Percentiles rank a stretch among this genome's conserved stretches.
Conservation (phyloP, 345 rosid genomes). For the Gossypium ekmanianum region DNA sequence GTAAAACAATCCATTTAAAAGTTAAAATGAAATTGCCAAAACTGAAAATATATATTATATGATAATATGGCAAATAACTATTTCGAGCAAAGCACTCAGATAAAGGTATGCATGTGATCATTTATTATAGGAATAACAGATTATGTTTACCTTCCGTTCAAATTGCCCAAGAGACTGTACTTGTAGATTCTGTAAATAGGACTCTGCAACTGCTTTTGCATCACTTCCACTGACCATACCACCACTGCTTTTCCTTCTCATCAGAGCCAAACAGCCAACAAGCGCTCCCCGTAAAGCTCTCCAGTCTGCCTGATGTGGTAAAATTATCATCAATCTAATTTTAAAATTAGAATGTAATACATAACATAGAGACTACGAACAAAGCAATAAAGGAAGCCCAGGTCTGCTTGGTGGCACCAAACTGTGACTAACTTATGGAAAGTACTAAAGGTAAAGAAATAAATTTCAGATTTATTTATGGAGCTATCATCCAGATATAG, state of each 20-base stretch:
- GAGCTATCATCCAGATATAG: background rate
- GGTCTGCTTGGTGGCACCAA: background rate
- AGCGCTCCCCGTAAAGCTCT: constrained; percentile 81
- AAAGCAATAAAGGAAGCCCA: background rate
- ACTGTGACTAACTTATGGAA: background rate
- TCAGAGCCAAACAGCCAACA: constrained; percentile 81
- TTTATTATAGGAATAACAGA: background rate
- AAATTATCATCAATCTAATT: constrained; percentile 26
- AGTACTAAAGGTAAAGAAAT: background rate
- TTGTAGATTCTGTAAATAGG: constrained; percentile 50
- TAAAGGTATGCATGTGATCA: background rate
- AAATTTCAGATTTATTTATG: background rate
- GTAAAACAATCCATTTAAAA: constrained; percentile 28
- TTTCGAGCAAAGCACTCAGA: background rate
- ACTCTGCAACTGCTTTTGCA: constrained; percentile 58
- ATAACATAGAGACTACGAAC: background rate
- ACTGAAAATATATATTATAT: background rate
- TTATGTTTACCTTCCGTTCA: constrained; percentile 66
- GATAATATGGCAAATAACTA: background rate
- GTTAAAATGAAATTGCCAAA: constrained; percentile 21
- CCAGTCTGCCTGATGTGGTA: constrained; percentile 85
- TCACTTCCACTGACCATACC: constrained; percentile 50
- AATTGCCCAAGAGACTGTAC: constrained; percentile 69
- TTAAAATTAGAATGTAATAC: constrained; percentile 13
- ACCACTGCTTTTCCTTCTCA: constrained; percentile 47